Percentiles rank a stretch among this genome's conserved stretches.
Conservation (phyloP, 2,329 filamentous ascomycete species). For the Monosporascus sp. region DNA sequence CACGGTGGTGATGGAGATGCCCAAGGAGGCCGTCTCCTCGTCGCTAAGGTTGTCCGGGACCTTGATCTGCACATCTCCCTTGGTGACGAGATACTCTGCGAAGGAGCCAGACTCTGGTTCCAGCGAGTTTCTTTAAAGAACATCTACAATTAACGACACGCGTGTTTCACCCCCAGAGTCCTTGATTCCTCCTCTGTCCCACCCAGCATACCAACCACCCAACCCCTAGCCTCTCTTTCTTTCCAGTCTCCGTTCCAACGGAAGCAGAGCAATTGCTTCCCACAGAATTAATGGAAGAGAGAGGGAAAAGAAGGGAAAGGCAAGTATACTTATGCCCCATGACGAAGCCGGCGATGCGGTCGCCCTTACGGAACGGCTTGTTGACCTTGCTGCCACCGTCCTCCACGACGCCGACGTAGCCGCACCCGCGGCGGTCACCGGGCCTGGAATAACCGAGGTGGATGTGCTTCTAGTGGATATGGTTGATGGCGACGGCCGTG, state of each 20-base stretch:
- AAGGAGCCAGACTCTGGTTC: conserved; percentile 39
- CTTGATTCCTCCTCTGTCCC: no score
- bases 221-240: no score
- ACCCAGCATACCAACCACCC: no score
- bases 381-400: conserved; percentile 39
- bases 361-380: conserved; percentile 40
- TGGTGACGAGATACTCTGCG: conserved; percentile 33
- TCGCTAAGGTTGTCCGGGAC: conserved; percentile 41
- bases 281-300: conserved; percentile 1
- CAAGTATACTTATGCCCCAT: conserved; percentile 25
- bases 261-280: conserved; percentile 14
- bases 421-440: conserved; percentile 32
- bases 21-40: conserved; percentile 40
- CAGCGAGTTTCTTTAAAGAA: conserved; percentile 22
- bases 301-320: background rate
- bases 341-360: conserved; percentile 39
- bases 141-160: background rate
- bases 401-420: conserved; percentile 43
- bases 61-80: conserved; percentile 36
- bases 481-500: conserved; percentile 31
- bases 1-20: conserved; percentile 37
- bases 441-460: conserved; percentile 6
- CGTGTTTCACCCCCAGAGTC: no score
- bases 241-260: background rate
- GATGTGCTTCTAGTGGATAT: conserved; percentile 30